Base-by-base conservation (phyloP, 257 asterid genomes). In the Solanum dulcamara region DNA sequence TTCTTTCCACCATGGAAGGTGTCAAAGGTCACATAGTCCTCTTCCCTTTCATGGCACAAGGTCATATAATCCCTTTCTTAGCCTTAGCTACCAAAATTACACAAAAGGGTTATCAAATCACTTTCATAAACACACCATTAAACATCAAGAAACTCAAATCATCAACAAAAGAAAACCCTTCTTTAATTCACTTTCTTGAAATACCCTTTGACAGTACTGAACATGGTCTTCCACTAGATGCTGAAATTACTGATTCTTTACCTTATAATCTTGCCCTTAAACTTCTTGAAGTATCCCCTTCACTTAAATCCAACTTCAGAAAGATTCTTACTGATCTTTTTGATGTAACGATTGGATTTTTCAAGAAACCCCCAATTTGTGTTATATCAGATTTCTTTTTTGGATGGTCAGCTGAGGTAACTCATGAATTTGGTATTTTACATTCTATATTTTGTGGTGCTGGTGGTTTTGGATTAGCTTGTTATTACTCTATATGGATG, bases 391-490 rank as follows among this genome's bases (percentile, higher is more conserved):
- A 93, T 60, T 81, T 89, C 55, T 90, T 93, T 86, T 91, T 93
- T 28, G 93, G 89, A 0, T 93, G 94, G 97, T 87, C 92, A 1
- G 91, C 92, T 40, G 89, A 86, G 40, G 94, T 90, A 7, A 89
- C 90, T 1, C 94, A 75, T 30, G 93, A 92, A 38, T 85, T 92
- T 57, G 92, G 88, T 13, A 64, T 92, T 38, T 92, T 87, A n/a
- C 93, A 90, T 75, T 88, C 93, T 6, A 84, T 91, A 26, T 93
- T 90, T 68, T 86, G 90, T 75, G 85, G 89, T 14, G 77, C 90
- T 9, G 91, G 97, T 2, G 96, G 93, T 62, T 92, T 88, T 75
- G 97, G 96, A 10, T 84, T 93, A 89, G 96, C 96, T 0, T 92
- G 96, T 84, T 90, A 88, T 85, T 88, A 89, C 84, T 91, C 97